Conservation (phyloP, 192 early-diverging fungal species). For the Podila epigama region DNA sequence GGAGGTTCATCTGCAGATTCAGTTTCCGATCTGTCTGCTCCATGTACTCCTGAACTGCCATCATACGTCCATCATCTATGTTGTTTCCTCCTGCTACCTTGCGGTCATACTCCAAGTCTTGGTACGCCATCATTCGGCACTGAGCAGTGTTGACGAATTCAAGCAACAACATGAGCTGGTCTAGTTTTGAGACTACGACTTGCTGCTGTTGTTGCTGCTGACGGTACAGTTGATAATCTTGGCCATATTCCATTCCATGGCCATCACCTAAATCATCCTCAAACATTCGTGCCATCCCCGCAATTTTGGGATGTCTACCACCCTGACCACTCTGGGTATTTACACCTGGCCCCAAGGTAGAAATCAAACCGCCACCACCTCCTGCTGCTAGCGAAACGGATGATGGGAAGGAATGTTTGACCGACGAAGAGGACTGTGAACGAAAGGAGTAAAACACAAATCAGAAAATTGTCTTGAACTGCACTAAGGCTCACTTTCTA, state of each 20-base stretch:
- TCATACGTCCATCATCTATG: slow-evolving; percentile 64
- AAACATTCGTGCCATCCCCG: slow-evolving; percentile 34
- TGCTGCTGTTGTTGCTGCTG: neutral
- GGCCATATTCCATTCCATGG: neutral
- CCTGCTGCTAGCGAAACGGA: slow-evolving; percentile 12
- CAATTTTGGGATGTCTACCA: slow-evolving; percentile 25
- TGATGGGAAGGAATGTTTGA: neutral
- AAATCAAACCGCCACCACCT: neutral
- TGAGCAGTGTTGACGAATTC: slow-evolving; percentile 48
- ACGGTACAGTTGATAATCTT: neutral
- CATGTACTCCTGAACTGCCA: slow-evolving; percentile 63
- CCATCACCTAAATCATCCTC: slow-evolving; percentile 12
- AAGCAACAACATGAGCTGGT: slow-evolving; percentile 31
- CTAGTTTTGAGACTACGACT: slow-evolving; percentile 28
- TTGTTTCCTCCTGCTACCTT: neutral
- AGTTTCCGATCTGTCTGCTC: slow-evolving; percentile 41
- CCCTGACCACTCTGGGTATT: neutral
- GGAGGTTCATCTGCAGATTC: slow-evolving; percentile 47
- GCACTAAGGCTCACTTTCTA: slow-evolving; percentile 10
- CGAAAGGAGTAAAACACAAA: neutral
- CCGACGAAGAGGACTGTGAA: too few species aligned
- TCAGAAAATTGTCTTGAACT: neutral
- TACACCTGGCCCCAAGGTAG: neutral
- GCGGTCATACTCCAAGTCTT: slow-evolving; percentile 35
- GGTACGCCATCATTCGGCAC: slow-evolving; percentile 49